Percentiles rank a stretch among this genome's conserved stretches.
Evolutionary conservation across 2,329 filamentous ascomycete genomes (phyloP).

Genomic region (Chrysosphaeria jannelii): DNA sequence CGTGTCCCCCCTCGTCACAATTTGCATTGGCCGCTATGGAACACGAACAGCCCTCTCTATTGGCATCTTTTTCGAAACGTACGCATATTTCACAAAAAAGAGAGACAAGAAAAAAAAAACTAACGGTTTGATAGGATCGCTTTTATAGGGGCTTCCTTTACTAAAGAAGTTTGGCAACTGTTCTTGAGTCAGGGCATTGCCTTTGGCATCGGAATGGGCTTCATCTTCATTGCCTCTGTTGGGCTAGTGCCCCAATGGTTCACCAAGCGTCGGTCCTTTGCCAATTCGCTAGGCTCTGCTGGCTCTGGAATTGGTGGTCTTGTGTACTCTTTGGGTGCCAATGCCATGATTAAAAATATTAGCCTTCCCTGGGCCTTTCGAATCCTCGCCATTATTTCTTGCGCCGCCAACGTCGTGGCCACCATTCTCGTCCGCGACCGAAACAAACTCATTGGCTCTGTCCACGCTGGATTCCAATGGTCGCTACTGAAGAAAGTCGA

Average conservation of each 20-base stretch:
- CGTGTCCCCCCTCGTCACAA: conserved; percentile 35
- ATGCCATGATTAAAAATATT: conserved; percentile 34
- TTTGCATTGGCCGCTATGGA: conserved; percentile 26
- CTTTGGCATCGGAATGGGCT: conserved; percentile 54
- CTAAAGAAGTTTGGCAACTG: conserved; percentile 39
- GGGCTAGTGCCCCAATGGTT: conserved; percentile 50
- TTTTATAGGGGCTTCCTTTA: conserved; percentile 41
- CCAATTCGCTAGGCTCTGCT: conserved; percentile 35
- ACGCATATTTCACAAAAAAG: conserved; percentile 5
- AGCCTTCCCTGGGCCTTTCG: conserved; percentile 37
- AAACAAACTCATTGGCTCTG: conserved; percentile 38
- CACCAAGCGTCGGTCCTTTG: conserved; percentile 31
- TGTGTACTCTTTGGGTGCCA: conserved; percentile 33
- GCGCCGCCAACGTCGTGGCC: conserved; percentile 30
- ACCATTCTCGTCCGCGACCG: conserved; percentile 35
- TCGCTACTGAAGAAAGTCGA: conserved; percentile 27
- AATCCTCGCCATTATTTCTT: conserved; percentile 30
- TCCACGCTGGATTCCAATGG: conserved; percentile 34
- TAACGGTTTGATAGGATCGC: conserved; percentile 11
- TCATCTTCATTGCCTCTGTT: conserved; percentile 39
- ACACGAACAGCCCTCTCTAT: conserved; percentile 32
- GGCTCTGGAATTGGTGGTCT: conserved; percentile 50
- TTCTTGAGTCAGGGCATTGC: conserved; percentile 44
- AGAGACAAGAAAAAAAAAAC: neutral
- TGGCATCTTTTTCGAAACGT: conserved; percentile 31